phyloP scores from a whole-genome alignment of 2,329 filamentous ascomycete species.

The Tolypocladium album region DNA sequence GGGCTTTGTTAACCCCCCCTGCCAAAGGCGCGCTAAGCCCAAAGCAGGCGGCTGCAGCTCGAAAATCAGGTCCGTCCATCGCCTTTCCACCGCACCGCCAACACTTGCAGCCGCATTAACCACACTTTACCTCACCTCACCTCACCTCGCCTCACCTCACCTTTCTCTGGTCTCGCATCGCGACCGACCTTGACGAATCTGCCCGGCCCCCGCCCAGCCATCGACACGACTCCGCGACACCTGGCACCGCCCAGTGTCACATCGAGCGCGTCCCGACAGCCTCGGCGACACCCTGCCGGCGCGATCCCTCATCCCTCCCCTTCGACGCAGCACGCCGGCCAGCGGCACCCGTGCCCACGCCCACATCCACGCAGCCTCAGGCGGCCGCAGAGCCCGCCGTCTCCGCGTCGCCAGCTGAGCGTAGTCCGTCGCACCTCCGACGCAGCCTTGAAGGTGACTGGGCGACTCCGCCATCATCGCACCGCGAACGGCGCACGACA shows the following conservation, averaged over 20 bases:
- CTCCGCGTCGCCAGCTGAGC: neutral
- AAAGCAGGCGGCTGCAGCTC: conserved; percentile 18
- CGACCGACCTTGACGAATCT: conserved; percentile 8
- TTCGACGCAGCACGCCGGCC: neutral
- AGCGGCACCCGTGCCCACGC: neutral
- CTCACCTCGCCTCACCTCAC: neutral
- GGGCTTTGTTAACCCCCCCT: neutral
- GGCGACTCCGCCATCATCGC: conserved; percentile 15
- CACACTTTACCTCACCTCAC: conserved; percentile 5
- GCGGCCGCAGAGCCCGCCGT: neutral
- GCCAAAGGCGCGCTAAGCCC: conserved; percentile 18
- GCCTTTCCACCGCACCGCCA: conserved; percentile 16
- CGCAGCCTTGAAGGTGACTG: conserved; percentile 8
- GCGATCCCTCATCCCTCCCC: neutral
- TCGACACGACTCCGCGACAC: conserved; percentile 4
- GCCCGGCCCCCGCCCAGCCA: conserved; percentile 2
- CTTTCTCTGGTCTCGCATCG: conserved; percentile 5
- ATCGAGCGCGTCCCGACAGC: neutral
- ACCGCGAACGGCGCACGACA: conserved; percentile 25
- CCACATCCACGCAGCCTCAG: neutral
- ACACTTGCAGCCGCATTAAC: conserved; percentile 15
- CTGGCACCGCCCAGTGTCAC: neutral
- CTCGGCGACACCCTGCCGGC: neutral
- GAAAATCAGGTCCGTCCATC: conserved; percentile 14
- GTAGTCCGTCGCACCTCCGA: neutral